phyloP scores from a whole-genome alignment of 257 asterid genomes.

The Solanum neorickii region DNA sequence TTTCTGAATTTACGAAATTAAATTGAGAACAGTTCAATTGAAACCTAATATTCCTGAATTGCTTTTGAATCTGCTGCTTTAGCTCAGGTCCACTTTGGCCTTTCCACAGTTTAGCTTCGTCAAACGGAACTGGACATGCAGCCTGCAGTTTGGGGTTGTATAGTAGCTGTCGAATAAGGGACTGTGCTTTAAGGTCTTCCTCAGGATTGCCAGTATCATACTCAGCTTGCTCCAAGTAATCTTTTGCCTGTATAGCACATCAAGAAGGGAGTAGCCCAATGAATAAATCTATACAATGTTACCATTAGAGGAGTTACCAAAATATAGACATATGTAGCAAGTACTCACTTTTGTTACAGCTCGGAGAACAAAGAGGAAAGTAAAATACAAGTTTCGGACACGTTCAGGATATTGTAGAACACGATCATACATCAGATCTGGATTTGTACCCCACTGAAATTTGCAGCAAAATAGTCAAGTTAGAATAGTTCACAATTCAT shows the following conservation, averaged over 20 bases:
- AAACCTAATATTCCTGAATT: slow-evolving; percentile 86
- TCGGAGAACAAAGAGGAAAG: slow-evolving; percentile 90
- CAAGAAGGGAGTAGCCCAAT: neutral
- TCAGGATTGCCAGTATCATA: slow-evolving; percentile 62
- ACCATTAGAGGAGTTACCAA: neutral
- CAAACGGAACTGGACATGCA: slow-evolving; percentile 89
- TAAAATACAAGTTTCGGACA: slow-evolving; percentile 79
- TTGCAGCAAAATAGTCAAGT: slow-evolving; percentile 15
- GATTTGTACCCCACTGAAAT: slow-evolving; percentile 84
- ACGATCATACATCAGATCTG: slow-evolving; percentile 70
- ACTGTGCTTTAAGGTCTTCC: slow-evolving; percentile 78
- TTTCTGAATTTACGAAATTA: neutral
- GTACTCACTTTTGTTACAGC: slow-evolving; percentile 81
- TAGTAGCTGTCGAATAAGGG: slow-evolving; percentile 63
- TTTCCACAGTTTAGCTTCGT: slow-evolving; percentile 94
- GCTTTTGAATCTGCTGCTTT: slow-evolving; percentile 73
- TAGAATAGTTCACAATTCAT: neutral
- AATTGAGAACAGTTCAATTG: neutral
- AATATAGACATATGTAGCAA: neutral
- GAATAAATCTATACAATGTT: neutral
- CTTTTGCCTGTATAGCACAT: slow-evolving; percentile 44
- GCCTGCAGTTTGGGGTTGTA: slow-evolving; percentile 72
- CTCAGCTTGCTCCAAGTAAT: slow-evolving; percentile 91
- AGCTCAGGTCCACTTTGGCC: slow-evolving; percentile 94
- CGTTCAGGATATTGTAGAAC: slow-evolving; percentile 84